phyloP scores from a whole-genome alignment of 345 rosid species.

The Punica granatum region DNA sequence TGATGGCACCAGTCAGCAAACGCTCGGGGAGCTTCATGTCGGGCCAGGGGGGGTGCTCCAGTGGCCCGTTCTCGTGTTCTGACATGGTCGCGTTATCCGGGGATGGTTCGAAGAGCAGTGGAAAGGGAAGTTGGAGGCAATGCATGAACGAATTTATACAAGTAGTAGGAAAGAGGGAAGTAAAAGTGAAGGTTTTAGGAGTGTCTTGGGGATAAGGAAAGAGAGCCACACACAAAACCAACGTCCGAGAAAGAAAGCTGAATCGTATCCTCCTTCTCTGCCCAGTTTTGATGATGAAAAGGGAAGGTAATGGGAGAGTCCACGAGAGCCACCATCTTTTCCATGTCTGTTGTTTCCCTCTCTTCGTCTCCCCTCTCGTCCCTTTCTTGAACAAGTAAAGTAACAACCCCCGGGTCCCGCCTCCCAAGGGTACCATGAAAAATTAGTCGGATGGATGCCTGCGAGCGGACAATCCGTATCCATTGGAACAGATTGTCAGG shows the following conservation, averaged over 20 bases:
- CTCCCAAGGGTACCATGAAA: no score
- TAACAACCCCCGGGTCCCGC: constrained; percentile 13
- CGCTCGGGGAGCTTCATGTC: constrained; percentile 58
- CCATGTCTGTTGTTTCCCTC: constrained; percentile 9
- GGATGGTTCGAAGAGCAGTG: constrained; percentile 3
- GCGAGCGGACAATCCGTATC: no score
- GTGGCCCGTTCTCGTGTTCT: constrained; percentile 28
- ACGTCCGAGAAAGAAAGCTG: constrained; percentile 38
- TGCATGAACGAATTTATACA: not conserved
- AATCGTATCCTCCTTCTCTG: constrained; percentile 45
- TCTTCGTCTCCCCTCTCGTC: constrained; percentile 28
- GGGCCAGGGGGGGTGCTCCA: constrained; percentile 31
- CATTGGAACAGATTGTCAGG: no score
- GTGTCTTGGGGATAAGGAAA: constrained; percentile 70
- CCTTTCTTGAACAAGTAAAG: constrained; percentile 16
- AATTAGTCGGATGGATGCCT: no score
- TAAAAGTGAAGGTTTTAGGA: constrained; percentile 1
- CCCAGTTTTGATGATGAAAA: constrained; percentile 25
- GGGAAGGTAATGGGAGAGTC: constrained; percentile 40
- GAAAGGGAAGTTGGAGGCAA: not conserved
- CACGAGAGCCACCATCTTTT: constrained; percentile 35
- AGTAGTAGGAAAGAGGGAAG: not conserved
- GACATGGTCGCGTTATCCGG: constrained; percentile 26
- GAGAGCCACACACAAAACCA: constrained; percentile 90
- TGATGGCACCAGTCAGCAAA: constrained; percentile 32